A percentile compares a stretch with the other conserved stretches of the same genome.
Evolutionary conservation across 1,284 basidiomycete genomes (phyloP).

Genomic region (Tilletia indica): DNA sequence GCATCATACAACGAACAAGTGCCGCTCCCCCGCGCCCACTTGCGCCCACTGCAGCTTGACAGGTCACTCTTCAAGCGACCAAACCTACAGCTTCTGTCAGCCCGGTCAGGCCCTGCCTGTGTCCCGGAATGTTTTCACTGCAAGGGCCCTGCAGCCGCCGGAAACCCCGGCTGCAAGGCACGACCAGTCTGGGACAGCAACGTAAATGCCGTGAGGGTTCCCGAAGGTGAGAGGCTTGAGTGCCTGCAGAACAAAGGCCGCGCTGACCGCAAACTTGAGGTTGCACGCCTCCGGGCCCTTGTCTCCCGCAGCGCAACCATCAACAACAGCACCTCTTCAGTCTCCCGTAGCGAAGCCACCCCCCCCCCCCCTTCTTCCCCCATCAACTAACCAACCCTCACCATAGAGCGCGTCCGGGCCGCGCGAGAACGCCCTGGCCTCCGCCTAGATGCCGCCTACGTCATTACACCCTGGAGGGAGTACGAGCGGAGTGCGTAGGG

Average conservation of each 20-base stretch:
- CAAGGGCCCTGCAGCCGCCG: not conserved
- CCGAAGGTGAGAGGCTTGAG: not conserved
- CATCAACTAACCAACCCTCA: not conserved
- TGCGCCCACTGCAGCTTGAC: not conserved
- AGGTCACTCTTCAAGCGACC: not conserved
- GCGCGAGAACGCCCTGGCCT: not conserved
- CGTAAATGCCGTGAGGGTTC: not conserved
- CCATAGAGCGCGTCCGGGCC: constrained; percentile 4
- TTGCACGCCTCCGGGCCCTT: not conserved
- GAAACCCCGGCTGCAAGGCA: not conserved
- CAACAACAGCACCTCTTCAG: no score
- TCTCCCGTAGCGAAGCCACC: no score
- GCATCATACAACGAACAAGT: constrained; percentile 1
- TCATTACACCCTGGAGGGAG: not conserved
- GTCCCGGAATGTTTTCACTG: not conserved
- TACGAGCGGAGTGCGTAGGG: not conserved
- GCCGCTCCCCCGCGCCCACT: not conserved
- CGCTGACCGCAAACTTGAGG: not conserved
- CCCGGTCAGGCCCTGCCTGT: not conserved
- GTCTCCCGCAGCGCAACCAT: no score
- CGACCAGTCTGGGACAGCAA: not conserved
- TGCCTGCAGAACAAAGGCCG: not conserved
- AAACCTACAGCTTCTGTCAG: not conserved
- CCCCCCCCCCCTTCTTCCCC: no score
- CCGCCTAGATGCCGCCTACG: not conserved